These are phyloP conservation scores for Allium sativum DNA, from an alignment of 106 monocot species.

Conservation along the genomic window DNA sequence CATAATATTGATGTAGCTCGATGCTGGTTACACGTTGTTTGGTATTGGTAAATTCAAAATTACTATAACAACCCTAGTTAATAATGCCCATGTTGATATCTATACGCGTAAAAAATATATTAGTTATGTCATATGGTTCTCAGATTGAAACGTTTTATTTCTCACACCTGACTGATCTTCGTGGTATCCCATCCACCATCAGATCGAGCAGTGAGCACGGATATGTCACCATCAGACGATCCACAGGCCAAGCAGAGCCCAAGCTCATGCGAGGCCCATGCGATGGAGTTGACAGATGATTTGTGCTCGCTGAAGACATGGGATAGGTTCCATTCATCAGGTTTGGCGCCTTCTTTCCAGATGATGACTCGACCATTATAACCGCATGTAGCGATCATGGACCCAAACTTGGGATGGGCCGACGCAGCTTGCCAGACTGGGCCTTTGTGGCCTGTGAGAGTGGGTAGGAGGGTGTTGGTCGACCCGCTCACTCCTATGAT, in stretches of 20 bases:
- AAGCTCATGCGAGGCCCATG: conserved; percentile 22
- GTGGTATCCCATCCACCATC: conserved; percentile 22
- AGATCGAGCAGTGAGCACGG: conserved; percentile 14
- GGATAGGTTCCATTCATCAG: conserved; percentile 19
- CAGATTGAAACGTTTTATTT: too few species aligned
- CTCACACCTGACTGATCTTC: conserved; percentile 8
- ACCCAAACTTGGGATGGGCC: conserved; percentile 28
- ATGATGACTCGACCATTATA: conserved; percentile 20
- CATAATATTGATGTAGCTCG: too few species aligned
- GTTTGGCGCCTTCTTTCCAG: conserved; percentile 26
- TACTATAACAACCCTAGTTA: too few species aligned
- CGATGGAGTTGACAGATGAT: conserved; percentile 22
- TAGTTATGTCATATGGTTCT: too few species aligned
- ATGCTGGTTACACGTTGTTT: too few species aligned
- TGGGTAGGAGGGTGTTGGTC: conserved; percentile 17
- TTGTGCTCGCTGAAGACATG: conserved; percentile 20
- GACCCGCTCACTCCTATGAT: conserved; percentile 22
- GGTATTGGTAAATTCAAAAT: too few species aligned
- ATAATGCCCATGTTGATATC: too few species aligned
- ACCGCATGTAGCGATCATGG: conserved; percentile 19
- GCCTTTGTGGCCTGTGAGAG: conserved; percentile 21
- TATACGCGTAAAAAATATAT: too few species aligned
- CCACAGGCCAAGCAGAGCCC: conserved; percentile 21
- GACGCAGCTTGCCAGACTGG: conserved; percentile 24
- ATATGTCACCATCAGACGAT: conserved; percentile 22